Evolutionary conservation across 2,329 filamentous ascomycete genomes (phyloP).

Genomic region (Lasiodiplodia theobromae): DNA sequence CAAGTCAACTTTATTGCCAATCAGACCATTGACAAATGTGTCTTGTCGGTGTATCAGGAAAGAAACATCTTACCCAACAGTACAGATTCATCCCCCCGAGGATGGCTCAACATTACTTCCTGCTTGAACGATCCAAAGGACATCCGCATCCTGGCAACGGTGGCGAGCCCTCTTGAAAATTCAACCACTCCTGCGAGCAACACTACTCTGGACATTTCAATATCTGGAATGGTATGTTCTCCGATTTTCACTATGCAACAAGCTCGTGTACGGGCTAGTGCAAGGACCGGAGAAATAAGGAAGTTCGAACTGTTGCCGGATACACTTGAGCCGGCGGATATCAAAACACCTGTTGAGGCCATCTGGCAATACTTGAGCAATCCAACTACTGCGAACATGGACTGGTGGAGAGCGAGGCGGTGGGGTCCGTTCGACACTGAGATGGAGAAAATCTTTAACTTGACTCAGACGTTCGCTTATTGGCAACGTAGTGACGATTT

Average conservation of each 20-base stretch:
- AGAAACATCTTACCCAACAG: neutral
- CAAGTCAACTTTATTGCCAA: neutral
- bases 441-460: neutral
- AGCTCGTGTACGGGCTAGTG: neutral
- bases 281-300: neutral
- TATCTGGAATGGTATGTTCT: neutral
- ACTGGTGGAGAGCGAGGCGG: neutral
- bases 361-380: neutral
- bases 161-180: neutral
- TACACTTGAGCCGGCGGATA: neutral
- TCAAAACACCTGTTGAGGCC: neutral
- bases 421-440: neutral
- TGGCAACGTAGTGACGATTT: neutral
- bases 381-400: neutral
- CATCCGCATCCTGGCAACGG: neutral
- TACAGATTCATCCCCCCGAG: neutral
- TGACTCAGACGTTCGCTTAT: neutral
- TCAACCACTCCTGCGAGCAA: neutral
- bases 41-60: neutral
- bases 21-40: neutral
- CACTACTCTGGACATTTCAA: neutral
- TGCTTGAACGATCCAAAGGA: neutral
- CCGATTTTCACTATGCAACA: neutral
- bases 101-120: neutral
- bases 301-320: neutral